Base-by-base conservation (phyloP, 306 rosid genomes). In the Corylus avellana region DNA sequence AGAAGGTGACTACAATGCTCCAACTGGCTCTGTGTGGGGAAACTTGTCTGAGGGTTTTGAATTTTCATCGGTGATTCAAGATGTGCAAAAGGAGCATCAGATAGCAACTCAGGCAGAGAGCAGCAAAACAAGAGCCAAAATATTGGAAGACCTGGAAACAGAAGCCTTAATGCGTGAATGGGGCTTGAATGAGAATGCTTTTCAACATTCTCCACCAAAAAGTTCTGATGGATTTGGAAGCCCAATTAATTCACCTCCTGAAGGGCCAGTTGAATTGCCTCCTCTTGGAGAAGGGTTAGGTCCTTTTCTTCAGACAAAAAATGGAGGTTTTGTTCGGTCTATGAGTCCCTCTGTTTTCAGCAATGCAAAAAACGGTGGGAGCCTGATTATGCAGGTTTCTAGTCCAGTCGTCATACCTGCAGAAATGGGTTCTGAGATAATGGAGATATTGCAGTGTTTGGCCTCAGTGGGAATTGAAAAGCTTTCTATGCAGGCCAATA, bases 401-500 rank as follows among this genome's bases (percentile, higher is more conserved):
- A 86, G 86, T 78, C 96, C 99, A 20, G 91, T 93, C 44, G 98
- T 95, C 51, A 86, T 95, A 44, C 99, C 98, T 61, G 96, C 96
- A 46, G 94, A 93, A 85, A 95, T 91, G 98, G 98, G 98, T 81
- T 91, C 97, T 66, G 94, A 92, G 77, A 84, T 90, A 63, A 88
- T 86, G 90, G 97, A 90, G 71, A 90, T 90, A 57, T 77, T 95
- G 86, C 94, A 89, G 85, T 72, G 83, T 75, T 86, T 93, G 82
- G 98, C 94, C 51, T 90, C 97, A 12, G 83, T 84, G 39, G 99
- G 99, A 80, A 89, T 95, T 74, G 98, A 95, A 84, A 95, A 91
- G 84, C 99, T 95, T 84, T 91, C 99, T 1, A 87, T 87, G 90
- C 99, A 91, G 82, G 98, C 99, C 54, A 91, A 85, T 44, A 93